These are phyloP conservation scores for Fusarium aywerte DNA, from an alignment of 2,329 filamentous ascomycete species.

Conservation along the genomic window DNA sequence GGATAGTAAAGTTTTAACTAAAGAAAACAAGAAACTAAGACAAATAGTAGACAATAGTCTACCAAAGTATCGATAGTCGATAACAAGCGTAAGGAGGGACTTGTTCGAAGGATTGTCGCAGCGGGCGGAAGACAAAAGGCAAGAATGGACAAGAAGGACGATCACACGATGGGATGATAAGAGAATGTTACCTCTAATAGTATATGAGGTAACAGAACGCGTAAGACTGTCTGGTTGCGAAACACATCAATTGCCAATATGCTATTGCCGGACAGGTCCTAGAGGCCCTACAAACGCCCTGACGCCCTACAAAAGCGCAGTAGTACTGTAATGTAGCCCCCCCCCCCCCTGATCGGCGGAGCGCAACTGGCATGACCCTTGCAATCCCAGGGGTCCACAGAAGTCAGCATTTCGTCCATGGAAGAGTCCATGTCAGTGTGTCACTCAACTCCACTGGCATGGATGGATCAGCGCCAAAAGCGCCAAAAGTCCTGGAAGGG, in stretches of 20 bases:
- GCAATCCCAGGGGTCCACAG: conserved; percentile 15
- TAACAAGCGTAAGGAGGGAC: conserved; percentile 33
- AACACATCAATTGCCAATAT: neutral
- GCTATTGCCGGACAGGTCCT: conserved; percentile 11
- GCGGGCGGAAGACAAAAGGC: neutral
- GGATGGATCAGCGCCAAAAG: conserved; percentile 13
- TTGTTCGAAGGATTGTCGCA: conserved; percentile 9
- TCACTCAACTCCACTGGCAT: conserved; percentile 5
- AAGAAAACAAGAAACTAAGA: conserved; percentile 1
- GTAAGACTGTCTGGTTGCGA: conserved; percentile 23
- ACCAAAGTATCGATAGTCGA: no score
- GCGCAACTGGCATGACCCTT: conserved; percentile 14
- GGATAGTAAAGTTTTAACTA: neutral
- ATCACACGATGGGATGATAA: conserved; percentile 8
- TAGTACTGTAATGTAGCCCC: no score
- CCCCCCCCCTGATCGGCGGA: conserved; percentile 25
- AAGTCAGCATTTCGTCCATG: conserved; percentile 1
- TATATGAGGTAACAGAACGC: conserved; percentile 34
- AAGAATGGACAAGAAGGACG: neutral
- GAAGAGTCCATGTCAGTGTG: conserved; percentile 15
- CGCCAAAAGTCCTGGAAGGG: neutral
- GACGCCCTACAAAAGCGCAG: neutral
- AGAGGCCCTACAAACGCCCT: conserved; percentile 19
- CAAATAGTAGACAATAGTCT: conserved; percentile 10
- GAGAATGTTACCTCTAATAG: conserved; percentile 11